Conservation (phyloP, 2,329 filamentous ascomycete genomes). For the Penicillium capsulatum region DNA sequence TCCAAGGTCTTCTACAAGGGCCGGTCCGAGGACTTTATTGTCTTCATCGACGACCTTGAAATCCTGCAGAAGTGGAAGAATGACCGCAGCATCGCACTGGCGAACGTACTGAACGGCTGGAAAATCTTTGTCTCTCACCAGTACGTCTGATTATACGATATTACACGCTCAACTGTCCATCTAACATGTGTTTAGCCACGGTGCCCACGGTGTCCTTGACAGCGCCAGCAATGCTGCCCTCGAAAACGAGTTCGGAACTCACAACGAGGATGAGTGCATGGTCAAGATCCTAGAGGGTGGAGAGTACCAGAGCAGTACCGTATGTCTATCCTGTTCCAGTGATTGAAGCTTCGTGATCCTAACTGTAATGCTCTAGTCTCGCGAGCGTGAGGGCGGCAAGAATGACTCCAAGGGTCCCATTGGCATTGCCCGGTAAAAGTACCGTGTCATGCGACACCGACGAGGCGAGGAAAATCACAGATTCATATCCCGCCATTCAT, state of each 20-base stretch:
- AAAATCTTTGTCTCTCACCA: slow-evolving; percentile 87
- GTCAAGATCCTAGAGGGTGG: slow-evolving; percentile 77
- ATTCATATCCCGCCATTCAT: too few relatives aligned
- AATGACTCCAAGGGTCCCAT: slow-evolving; percentile 26
- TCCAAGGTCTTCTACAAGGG: slow-evolving; percentile 86
- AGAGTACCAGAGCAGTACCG: slow-evolving; percentile 58
- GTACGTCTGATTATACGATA: slow-evolving; percentile 52
- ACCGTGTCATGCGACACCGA: background rate
- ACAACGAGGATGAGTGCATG: slow-evolving; percentile 74
- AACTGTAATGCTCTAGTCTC: slow-evolving; percentile 18
- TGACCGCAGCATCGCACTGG: slow-evolving; percentile 73
- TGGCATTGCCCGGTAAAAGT: slow-evolving; percentile 17
- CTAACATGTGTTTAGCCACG: slow-evolving; percentile 61
- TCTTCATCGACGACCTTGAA: slow-evolving; percentile 50
- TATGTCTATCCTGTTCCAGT: slow-evolving; percentile 36
- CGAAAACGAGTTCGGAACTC: slow-evolving; percentile 82
- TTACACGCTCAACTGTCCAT: background rate
- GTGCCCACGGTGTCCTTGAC: slow-evolving; percentile 75
- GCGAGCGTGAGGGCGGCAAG: slow-evolving; percentile 30
- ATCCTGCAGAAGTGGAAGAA: slow-evolving; percentile 74
- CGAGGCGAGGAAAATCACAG: too few relatives aligned
- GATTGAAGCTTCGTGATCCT: slow-evolving; percentile 5
- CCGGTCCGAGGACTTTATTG: slow-evolving; percentile 62
- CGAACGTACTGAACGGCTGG: slow-evolving; percentile 81
- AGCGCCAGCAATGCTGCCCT: slow-evolving; percentile 68